Evolutionary conservation across 2,329 filamentous ascomycete genomes (phyloP).

Genomic region (Cordyceps farinosa): DNA sequence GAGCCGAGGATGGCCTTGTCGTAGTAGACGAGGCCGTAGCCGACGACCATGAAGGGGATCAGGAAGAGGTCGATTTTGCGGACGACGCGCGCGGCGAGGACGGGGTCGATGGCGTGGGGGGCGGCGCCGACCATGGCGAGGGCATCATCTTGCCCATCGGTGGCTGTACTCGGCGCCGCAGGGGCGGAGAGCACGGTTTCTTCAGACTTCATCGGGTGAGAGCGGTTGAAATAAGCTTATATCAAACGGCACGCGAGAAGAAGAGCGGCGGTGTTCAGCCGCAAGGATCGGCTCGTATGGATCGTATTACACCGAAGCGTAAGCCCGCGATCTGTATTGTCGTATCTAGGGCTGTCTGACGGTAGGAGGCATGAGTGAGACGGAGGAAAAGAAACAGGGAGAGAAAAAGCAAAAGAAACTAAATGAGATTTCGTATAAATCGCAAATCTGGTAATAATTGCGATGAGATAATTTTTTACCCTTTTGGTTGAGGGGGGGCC

Average conservation of each 20-base stretch:
- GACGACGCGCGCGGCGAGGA: conserved; percentile 52
- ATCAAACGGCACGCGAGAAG: not conserved
- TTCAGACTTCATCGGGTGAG: not conserved
- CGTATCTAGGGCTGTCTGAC: not conserved
- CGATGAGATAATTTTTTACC: not conserved
- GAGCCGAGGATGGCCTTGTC: conserved; percentile 68
- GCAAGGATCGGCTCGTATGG: conserved; percentile 1
- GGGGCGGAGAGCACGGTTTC: not conserved
- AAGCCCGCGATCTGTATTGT: not conserved
- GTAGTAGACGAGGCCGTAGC: conserved; percentile 44
- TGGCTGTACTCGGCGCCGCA: not conserved
- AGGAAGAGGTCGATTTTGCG: conserved; percentile 65
- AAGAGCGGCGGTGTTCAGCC: not conserved
- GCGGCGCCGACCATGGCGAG: conserved; percentile 58
- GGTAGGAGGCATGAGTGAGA: not conserved
- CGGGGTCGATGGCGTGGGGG: conserved; percentile 51
- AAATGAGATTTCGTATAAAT: not conserved
- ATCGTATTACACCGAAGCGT: not conserved
- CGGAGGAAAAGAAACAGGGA: no score
- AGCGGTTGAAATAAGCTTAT: not conserved
- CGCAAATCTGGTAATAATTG: not conserved
- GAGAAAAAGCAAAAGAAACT: no score
- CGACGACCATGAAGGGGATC: conserved; percentile 63
- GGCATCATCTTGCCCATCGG: conserved; percentile 42
- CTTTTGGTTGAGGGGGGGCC: not conserved